Percentiles rank a stretch among this genome's conserved stretches.
Conservation (phyloP, 805 yeast genomes). For the Saturnispora zaruensis region DNA sequence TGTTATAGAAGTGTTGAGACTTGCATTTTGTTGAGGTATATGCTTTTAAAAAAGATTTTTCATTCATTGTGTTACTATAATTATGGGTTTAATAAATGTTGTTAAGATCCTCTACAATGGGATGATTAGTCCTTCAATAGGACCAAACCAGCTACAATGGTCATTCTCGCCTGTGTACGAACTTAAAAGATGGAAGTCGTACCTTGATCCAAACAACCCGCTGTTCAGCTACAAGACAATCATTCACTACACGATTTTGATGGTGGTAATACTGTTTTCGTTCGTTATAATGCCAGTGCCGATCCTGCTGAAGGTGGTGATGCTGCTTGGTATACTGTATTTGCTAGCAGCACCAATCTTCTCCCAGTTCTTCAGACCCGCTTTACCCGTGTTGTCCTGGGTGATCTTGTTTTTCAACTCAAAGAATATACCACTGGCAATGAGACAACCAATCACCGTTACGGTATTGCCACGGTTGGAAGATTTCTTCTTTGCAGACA, state of each 20-base stretch:
- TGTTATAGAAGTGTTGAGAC: neutral
- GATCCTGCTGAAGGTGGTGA: slow-evolving; percentile 10
- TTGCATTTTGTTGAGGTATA: neutral
- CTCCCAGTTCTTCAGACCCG: slow-evolving; percentile 76
- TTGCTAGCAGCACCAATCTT: slow-evolving; percentile 61
- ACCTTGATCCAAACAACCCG: neutral
- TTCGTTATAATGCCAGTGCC: slow-evolving; percentile 20
- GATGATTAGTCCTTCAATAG: neutral
- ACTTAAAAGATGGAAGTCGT: neutral
- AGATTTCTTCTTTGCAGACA: slow-evolving; percentile 88
- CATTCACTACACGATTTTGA: slow-evolving; percentile 17
- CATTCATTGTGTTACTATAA: neutral
- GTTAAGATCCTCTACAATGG: neutral
- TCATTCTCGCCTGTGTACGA: neutral
- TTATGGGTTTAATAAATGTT: neutral
- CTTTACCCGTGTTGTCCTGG: slow-evolving; percentile 83
- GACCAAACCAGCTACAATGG: neutral
- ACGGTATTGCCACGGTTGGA: slow-evolving; percentile 89
- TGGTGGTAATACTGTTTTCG: slow-evolving; percentile 19
- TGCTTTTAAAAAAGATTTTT: too few species aligned
- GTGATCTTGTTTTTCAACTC: slow-evolving; percentile 74
- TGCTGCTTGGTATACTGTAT: slow-evolving; percentile 10
- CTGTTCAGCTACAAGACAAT: neutral
- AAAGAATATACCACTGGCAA: slow-evolving; percentile 58
- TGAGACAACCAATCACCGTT: slow-evolving; percentile 83